Conservation (phyloP, 306 rosid species). For the Sicyos edulis region DNA sequence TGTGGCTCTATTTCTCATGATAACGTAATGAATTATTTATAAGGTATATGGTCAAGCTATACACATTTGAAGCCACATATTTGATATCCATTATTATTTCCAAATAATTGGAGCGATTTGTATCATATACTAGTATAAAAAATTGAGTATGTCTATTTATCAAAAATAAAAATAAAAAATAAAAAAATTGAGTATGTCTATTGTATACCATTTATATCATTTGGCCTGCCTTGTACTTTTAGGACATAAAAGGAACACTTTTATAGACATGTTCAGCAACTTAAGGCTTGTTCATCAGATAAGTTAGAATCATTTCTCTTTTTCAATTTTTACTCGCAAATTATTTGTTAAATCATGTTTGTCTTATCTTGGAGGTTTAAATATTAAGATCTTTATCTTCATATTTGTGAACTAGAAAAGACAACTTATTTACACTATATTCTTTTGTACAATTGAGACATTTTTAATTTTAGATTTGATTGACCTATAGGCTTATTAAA, state of each 20-base stretch:
- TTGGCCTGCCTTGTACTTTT: slow-evolving; percentile 12
- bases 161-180: too few relatives aligned
- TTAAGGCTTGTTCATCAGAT: neutral
- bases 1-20: neutral
- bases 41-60: neutral
- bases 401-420: too few relatives aligned
- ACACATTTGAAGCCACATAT: neutral
- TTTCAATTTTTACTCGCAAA: neutral
- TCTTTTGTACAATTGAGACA: too few relatives aligned
- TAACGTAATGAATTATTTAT: slow-evolving; percentile 7
- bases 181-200: neutral
- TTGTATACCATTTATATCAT: neutral
- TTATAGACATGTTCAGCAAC: neutral
- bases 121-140: neutral
- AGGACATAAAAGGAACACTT: neutral
- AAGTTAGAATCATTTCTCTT: neutral
- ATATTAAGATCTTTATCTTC: too few relatives aligned
- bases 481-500: too few relatives aligned
- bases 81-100: neutral
- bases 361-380: too few relatives aligned
- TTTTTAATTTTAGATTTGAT: too few relatives aligned
- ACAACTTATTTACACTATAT: too few relatives aligned
- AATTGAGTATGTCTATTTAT: neutral
- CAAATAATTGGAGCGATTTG: slow-evolving; percentile 6
- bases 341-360: too few relatives aligned